Evolutionary conservation across 2,329 filamentous ascomycete genomes (phyloP), one percentile per base, ranked within the genome.

Genomic region (Sporothrix pseudoabietina): DNA sequence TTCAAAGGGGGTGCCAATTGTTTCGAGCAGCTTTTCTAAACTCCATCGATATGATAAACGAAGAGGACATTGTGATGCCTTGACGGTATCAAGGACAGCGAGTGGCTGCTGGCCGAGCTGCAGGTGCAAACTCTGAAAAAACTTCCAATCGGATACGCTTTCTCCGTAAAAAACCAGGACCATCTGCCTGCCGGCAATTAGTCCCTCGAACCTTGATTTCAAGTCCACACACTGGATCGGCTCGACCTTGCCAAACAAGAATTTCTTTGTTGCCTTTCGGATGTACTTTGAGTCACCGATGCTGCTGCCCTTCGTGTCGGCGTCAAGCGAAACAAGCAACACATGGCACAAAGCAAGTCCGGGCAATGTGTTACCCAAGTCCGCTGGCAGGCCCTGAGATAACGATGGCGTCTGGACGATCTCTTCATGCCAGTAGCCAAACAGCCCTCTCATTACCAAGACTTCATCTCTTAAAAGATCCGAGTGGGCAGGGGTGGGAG

Each of bases 111-210:
- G 61, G 61, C 26, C 61, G 39, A 66, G 61, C 61, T 66, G 14
- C 32, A 66, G 39, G n/a, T n/a, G n/a, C n/a, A n/a, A n/a, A 26
- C 61, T 26, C 35, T 26, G 35, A n/a, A 66, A 66, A 35, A 66
- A 47, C 61, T 41, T 66, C 61, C 61, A 66, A 39, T 44, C 61
- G 61, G 61, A 66, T 22, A 19, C 61, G 35, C 61, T 66, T 10
- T 39, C 61, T 66, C 61, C 35, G 39, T 66, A 39, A 66, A 66
- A 66, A 41, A 66, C 61, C 61, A 66, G 47, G 61, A 66, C 41
- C 61, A 66, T 66, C 61, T 47, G 61, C 39, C 52, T 26, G 6
- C n/a, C 52, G 2, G 5, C n/a, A n/a, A 26, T 55, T 0, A 55
- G 10, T 1, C 12, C 26, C 9, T 55, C n/a, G 7, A 55, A 26